Evolutionary conservation across 345 rosid genomes (phyloP).

Genomic region (Kandelia obovata): DNA sequence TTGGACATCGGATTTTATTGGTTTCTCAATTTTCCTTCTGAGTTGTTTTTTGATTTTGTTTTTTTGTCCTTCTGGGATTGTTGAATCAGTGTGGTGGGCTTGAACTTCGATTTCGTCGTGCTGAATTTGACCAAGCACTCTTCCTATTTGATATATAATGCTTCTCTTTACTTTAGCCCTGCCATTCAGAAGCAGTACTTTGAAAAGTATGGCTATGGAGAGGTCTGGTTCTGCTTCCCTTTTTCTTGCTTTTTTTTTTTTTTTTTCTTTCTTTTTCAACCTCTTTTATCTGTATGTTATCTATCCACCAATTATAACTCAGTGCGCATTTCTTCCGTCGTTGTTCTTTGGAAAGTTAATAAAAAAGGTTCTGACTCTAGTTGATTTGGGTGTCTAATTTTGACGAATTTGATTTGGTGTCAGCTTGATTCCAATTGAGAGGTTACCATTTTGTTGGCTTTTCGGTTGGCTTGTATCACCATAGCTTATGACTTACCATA

Average conservation of each 20-base stretch:
- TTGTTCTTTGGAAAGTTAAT: too few species aligned
- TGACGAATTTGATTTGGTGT: too few species aligned
- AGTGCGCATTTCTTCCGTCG: too few species aligned
- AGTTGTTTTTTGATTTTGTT: background rate
- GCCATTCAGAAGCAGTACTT: conserved; percentile 72
- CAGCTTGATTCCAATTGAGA: too few species aligned
- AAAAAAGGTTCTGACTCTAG: too few species aligned
- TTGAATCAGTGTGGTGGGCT: conserved; percentile 70
- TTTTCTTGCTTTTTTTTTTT: background rate
- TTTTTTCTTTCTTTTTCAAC: background rate
- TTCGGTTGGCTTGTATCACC: background rate
- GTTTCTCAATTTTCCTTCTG: background rate
- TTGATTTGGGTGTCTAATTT: too few species aligned
- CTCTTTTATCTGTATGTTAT: too few species aligned
- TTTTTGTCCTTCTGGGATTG: background rate
- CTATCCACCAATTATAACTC: too few species aligned
- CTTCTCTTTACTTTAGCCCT: conserved; percentile 77
- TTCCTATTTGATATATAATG: conserved; percentile 86
- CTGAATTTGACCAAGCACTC: conserved; percentile 93
- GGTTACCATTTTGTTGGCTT: too few species aligned
- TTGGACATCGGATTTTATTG: background rate
- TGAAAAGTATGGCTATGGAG: conserved; percentile 56
- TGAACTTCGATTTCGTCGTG: conserved; percentile 84
- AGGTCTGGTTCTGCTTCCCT: conserved; percentile 29
- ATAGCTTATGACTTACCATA: background rate